These are phyloP conservation scores for Penicillium simplicissimum DNA, from an alignment of 495 filamentous ascomycete species.

Conservation along the genomic window DNA sequence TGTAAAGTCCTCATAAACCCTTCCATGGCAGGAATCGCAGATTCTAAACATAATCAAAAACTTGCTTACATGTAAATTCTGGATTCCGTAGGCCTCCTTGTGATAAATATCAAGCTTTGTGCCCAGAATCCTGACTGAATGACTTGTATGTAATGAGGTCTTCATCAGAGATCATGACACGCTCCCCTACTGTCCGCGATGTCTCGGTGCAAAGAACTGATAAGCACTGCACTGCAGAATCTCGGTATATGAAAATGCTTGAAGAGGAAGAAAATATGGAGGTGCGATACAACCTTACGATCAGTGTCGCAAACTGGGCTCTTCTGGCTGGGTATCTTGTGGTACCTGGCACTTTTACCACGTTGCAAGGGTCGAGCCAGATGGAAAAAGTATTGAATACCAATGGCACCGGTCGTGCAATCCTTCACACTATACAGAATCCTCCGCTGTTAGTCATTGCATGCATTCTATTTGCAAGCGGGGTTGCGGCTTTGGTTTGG, in stretches of 20 bases:
- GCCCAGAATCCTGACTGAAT: background rate
- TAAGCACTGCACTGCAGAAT: background rate
- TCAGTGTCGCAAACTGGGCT: constrained; percentile 27
- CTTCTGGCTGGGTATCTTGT: constrained; percentile 39
- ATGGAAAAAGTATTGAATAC: constrained; percentile 14
- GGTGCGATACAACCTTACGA: constrained; percentile 17
- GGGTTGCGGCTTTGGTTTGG: constrained; percentile 13
- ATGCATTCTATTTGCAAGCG: constrained; percentile 21
- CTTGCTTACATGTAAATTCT: background rate
- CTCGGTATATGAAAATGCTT: constrained; percentile 1
- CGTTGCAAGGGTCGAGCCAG: constrained; percentile 26
- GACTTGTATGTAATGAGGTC: background rate
- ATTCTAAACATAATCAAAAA: background rate
- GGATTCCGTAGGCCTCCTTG: background rate
- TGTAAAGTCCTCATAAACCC: background rate
- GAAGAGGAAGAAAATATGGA: constrained; percentile 12
- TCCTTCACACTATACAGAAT: constrained; percentile 27
- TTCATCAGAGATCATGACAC: background rate
- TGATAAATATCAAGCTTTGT: background rate
- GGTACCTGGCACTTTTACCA: constrained; percentile 40
- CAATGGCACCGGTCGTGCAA: constrained; percentile 9
- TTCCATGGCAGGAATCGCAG: background rate
- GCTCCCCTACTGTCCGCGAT: background rate
- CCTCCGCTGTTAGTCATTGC: constrained; percentile 28
- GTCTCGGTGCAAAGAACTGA: background rate